Base-by-base conservation (phyloP, 192 early-diverging fungal genomes). In the Obelidium mucronatum region DNA sequence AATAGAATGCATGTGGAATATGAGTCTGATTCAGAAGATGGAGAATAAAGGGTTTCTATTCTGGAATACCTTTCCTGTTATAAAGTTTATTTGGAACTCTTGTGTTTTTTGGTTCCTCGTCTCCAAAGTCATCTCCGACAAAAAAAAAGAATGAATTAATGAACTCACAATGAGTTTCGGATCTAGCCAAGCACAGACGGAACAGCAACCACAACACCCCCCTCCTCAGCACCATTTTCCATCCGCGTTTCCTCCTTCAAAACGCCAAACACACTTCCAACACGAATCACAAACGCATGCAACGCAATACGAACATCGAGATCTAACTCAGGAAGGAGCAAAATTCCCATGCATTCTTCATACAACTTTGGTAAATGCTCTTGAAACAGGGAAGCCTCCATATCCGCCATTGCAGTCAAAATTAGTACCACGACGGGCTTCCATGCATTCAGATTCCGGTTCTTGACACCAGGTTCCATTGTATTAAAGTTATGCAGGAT, bases 401-500 rank as follows among this genome's bases (percentile, higher is more conserved):
- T 73, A 33, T 85, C 76, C 5, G 83, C 44, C 36, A 89, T 42
- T 15, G 83, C 80, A 33, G 83, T 85, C 42, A 72, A 35, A 40
- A 72, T 72, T 15, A 72, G 56, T 58, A 72, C 58, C 5, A 92
- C 79, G 0, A 90, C 86, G 44, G 91, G 88, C 55, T 84, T 84
- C 91, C 91, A 92, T 22, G 90, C 86, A 61, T 74, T 63, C 52
- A 91, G 81, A 52, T 88, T 90, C 37, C 84, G 75, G 17, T 82
- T 75, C 65, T 89, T 87, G 61, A 82, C 81, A 17, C 69, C 52
- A 55, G 81, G 84, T 61, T 91, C 88, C 42, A 91, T 79, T 28
- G 76, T 79, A 48, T 79, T 77, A 62, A 85, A 91, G 24, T 82
- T 62, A 36, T 67, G 66, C 69, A 91, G 80, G 28, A 91, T 83